These are phyloP conservation scores for Mycena olivaceomarginata DNA, from an alignment of 768 basidiomycete genomes.

Conservation along the genomic window DNA sequence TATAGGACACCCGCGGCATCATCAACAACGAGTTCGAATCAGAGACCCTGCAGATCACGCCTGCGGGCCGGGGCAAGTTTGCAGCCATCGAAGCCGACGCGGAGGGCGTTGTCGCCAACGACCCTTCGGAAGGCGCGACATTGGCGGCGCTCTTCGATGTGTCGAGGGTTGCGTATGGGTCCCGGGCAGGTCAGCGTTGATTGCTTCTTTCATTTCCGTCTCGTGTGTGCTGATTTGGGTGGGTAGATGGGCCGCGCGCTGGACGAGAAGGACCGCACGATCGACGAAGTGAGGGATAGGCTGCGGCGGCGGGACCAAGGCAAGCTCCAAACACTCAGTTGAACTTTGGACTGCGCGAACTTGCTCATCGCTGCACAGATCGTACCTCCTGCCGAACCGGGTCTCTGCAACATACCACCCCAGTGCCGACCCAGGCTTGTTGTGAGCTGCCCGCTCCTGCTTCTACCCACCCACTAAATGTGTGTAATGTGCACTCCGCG, in stretches of 20 bases:
- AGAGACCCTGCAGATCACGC: no score
- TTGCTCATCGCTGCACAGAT: no score
- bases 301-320: background rate
- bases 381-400: no score
- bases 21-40: no score
- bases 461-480: no score
- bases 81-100: background rate
- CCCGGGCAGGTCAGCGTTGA: background rate
- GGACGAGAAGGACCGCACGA: background rate
- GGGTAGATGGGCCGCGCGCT: background rate
- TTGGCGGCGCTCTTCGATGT: background rate
- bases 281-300: background rate
- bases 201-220: background rate
- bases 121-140: no score
- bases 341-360: no score
- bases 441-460: no score
- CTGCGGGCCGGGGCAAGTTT: background rate
- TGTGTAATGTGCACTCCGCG: background rate
- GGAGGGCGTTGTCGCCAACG: no score
- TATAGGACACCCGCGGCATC: no score
- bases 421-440: no score
- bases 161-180: background rate
- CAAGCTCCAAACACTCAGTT: background rate
- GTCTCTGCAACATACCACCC: no score
- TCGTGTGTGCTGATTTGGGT: background rate